Evolutionary conservation across 1,284 basidiomycete genomes (phyloP).

Genomic region (Cystobasidium slooffiae): DNA sequence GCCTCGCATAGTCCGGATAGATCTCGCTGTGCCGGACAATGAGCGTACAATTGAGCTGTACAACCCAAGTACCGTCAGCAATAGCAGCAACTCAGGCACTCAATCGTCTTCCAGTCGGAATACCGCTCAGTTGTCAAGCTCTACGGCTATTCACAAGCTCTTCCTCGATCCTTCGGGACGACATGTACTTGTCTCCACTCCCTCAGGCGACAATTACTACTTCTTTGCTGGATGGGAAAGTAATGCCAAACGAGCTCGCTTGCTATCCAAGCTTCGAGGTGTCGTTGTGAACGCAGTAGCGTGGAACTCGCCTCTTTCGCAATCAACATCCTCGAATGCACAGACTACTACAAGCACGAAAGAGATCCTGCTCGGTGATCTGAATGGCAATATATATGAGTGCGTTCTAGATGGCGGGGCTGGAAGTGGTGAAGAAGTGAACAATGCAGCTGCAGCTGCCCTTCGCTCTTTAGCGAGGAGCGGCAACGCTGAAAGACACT

Average conservation of each 20-base stretch:
- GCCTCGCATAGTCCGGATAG: constrained; percentile 51
- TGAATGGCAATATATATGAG: constrained; percentile 82
- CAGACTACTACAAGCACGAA: constrained; percentile 72
- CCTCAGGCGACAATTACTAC: constrained; percentile 93
- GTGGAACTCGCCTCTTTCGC: constrained; percentile 78
- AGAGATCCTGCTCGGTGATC: constrained; percentile 86
- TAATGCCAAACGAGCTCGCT: constrained; percentile 55
- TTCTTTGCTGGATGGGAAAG: constrained; percentile 70
- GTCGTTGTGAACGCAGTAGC: constrained; percentile 83
- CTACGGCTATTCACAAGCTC: constrained; percentile 3
- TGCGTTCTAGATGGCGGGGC: constrained; percentile 82
- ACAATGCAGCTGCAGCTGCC: constrained; percentile 61
- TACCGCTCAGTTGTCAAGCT: background rate
- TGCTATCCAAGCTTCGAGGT: constrained; percentile 80
- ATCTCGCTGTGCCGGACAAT: constrained; percentile 47
- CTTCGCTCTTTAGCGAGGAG: constrained; percentile 56
- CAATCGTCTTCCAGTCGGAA: background rate
- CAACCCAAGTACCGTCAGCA: constrained; percentile 12
- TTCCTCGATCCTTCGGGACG: constrained; percentile 83
- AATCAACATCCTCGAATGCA: constrained; percentile 33
- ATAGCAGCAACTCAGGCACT: background rate
- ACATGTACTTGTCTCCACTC: constrained; percentile 83
- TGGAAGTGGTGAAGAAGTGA: constrained; percentile 76
- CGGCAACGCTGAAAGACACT: constrained; percentile 63
- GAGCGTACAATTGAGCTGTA: constrained; percentile 35